Evolutionary conservation across 2,329 filamentous ascomycete genomes (phyloP).

Genomic region (Fusarium aywerte): DNA sequence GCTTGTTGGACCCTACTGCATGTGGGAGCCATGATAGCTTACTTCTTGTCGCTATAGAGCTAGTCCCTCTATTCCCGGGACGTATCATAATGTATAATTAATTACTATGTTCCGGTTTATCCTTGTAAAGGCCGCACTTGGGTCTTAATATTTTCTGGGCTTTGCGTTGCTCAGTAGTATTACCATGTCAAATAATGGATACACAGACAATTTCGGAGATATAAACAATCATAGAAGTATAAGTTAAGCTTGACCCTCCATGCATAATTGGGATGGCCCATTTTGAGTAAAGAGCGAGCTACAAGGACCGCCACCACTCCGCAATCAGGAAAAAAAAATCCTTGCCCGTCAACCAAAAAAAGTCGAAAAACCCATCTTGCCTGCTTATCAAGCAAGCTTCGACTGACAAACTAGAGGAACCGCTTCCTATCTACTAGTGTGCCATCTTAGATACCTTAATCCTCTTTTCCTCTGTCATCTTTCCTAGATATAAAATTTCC

Average conservation of each 20-base stretch:
- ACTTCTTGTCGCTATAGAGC: not conserved
- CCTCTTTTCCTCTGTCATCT: not conserved
- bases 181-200: not conserved
- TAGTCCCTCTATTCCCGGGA: not conserved
- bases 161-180: not conserved
- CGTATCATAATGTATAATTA: not conserved
- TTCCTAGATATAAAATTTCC: not conserved
- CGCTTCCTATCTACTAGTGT: not conserved
- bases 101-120: not conserved
- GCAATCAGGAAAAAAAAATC: constrained; percentile 44
- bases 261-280: constrained; percentile 2
- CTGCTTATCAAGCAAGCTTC: constrained; percentile 48
- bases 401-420: constrained; percentile 30
- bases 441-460: not conserved
- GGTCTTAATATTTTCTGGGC: not conserved
- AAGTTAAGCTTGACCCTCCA: not conserved
- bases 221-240: not conserved
- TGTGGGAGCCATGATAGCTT: not conserved
- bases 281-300: constrained; percentile 15
- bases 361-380: constrained; percentile 31
- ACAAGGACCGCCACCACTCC: constrained; percentile 43
- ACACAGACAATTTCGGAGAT: not conserved
- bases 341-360: constrained; percentile 34
- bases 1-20: not conserved
- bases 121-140: too few species aligned